phyloP scores from a whole-genome alignment of 768 basidiomycete genomes.

The Boletus barrowsii region DNA sequence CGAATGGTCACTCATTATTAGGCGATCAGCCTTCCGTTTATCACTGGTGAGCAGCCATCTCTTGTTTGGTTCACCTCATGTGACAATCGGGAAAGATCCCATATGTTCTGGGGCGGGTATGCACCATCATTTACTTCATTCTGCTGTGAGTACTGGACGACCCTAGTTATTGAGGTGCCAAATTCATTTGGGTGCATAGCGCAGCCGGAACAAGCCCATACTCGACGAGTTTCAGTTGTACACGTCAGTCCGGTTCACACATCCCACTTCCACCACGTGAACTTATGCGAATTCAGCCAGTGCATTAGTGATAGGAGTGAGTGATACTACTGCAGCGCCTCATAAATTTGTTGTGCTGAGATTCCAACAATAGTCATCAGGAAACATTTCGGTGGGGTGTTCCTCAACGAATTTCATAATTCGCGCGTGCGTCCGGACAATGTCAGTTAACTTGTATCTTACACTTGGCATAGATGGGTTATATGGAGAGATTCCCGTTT shows the following conservation, averaged over 20 bases:
- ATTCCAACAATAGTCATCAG: not conserved
- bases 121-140: slow-evolving; percentile 9
- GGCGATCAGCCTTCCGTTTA: slow-evolving; percentile 14
- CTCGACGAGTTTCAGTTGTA: not conserved
- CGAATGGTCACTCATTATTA: slow-evolving; percentile 15
- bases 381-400: slow-evolving; percentile 13
- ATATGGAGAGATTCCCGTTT: slow-evolving; percentile 21
- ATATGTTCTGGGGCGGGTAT: slow-evolving; percentile 18
- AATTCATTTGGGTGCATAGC: slow-evolving; percentile 3
- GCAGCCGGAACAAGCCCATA: not conserved
- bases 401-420: slow-evolving; percentile 22
- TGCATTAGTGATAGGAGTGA: slow-evolving; percentile 1
- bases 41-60: slow-evolving; percentile 16
- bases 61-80: not conserved
- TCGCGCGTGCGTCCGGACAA: slow-evolving; percentile 18
- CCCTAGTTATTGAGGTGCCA: not conserved
- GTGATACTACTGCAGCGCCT: not conserved
- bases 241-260: slow-evolving; percentile 13
- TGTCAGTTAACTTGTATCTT: not conserved
- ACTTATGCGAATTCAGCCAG: slow-evolving; percentile 9
- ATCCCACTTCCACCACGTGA: not conserved
- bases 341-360: not conserved
- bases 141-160: slow-evolving; percentile 6
- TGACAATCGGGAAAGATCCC: slow-evolving; percentile 12
- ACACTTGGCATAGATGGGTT: slow-evolving; percentile 17